phyloP scores from a whole-genome alignment of 1,284 basidiomycete species.

The Tylopilus sp. region DNA sequence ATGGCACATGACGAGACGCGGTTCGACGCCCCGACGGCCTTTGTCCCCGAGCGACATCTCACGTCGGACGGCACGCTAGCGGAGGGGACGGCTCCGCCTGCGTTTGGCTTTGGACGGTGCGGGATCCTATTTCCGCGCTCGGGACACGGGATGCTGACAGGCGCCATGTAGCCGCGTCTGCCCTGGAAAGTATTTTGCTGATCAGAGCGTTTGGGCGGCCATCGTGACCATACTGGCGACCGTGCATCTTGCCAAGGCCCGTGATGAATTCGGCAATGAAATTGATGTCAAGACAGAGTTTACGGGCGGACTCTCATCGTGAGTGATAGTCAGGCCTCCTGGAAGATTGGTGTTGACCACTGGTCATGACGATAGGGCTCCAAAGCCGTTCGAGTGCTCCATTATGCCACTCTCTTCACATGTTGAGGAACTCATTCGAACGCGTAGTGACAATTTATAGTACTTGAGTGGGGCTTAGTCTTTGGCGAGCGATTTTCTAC shows the following conservation, averaged over 20 bases:
- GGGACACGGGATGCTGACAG: not conserved
- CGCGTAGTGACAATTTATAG: not conserved
- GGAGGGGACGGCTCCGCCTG: not conserved
- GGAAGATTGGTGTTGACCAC: conserved; percentile 5
- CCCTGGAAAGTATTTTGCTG: conserved; percentile 26
- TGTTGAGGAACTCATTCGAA: conserved; percentile 17
- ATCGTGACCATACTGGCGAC: conserved; percentile 27
- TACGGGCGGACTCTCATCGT: conserved; percentile 23
- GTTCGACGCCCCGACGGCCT: conserved; percentile 23
- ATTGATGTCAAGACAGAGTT: conserved; percentile 26
- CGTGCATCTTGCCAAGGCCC: conserved; percentile 17
- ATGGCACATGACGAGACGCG: conserved; percentile 25
- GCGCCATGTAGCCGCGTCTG: conserved; percentile 19
- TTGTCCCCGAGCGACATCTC: conserved; percentile 31
- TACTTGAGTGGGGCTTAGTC: not conserved
- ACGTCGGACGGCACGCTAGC: conserved; percentile 12
- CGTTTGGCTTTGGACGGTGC: conserved; percentile 32
- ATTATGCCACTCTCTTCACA: conserved; percentile 16
- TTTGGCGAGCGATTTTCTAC: not conserved
- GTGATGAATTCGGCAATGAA: conserved; percentile 20
- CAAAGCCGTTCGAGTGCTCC: conserved; percentile 26
- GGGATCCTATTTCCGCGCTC: not conserved
- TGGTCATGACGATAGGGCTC: conserved; percentile 10
- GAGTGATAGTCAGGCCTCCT: not conserved
- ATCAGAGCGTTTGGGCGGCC: conserved; percentile 25